A percentile compares a stretch with the other conserved stretches of the same genome.
Conservation (phyloP, 495 filamentous ascomycete species). For the Hypoxylon cercidicola region DNA sequence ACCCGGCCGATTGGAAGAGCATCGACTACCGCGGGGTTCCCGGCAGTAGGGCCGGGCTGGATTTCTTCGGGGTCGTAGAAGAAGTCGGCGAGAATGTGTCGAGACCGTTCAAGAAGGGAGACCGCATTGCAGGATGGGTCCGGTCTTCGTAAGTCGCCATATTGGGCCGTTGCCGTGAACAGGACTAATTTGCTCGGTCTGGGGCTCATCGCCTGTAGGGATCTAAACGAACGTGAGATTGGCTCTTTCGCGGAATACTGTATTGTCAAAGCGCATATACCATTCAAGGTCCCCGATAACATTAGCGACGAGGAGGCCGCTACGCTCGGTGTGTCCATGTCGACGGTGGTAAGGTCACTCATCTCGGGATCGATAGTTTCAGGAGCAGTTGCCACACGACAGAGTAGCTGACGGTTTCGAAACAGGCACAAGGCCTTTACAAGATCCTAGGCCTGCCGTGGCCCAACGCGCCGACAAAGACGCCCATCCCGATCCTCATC, state of each 20-base stretch:
- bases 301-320: conserved; percentile 57
- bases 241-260: conserved; percentile 57
- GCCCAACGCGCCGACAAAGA: conserved; percentile 46
- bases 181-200: neutral
- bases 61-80: conserved; percentile 53
- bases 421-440: conserved; percentile 59
- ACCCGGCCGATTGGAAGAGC: conserved; percentile 69
- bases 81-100: conserved; percentile 49
- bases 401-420: neutral
- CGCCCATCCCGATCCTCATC: conserved; percentile 52
- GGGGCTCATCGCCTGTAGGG: neutral
- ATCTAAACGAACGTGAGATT: conserved; percentile 28
- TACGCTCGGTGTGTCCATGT: conserved; percentile 59
- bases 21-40: conserved; percentile 41
- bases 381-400: neutral
- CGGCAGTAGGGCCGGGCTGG: conserved; percentile 43
- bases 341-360: conserved; percentile 53
- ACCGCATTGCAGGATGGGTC: conserved; percentile 54
- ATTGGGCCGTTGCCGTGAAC: neutral
- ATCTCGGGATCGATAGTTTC: neutral
- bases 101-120: conserved; percentile 47
- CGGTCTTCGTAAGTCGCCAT: conserved; percentile 40
- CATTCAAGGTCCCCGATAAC: conserved; percentile 49
- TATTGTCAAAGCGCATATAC: conserved; percentile 38
- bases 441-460: conserved; percentile 50